Percentiles rank a stretch among this genome's conserved stretches.
These are phyloP conservation scores for Singerocomus rubriflavus DNA, from an alignment of 1,284 basidiomycete genomes.

Conservation along the genomic window DNA sequence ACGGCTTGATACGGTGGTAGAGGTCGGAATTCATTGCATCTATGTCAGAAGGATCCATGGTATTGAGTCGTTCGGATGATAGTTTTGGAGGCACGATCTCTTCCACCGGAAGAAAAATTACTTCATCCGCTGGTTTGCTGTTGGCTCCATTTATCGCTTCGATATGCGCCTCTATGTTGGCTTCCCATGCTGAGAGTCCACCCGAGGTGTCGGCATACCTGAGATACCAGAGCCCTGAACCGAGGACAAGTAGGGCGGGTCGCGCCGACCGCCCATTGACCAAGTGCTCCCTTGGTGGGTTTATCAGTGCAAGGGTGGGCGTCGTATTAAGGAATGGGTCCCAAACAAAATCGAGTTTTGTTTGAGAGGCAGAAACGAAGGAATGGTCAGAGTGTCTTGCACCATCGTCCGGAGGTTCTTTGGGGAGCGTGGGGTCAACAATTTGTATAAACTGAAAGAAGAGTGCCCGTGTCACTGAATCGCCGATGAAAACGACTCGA, in stretches of 20 bases:
- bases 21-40: slow-evolving; percentile 88
- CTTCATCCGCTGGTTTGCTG: slow-evolving; percentile 56
- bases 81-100: slow-evolving; percentile 60
- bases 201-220: slow-evolving; percentile 67
- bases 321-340: slow-evolving; percentile 79
- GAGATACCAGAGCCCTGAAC: slow-evolving; percentile 86
- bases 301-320: slow-evolving; percentile 41
- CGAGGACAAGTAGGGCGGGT: slow-evolving; percentile 73
- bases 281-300: slow-evolving; percentile 18
- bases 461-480: slow-evolving; percentile 76
- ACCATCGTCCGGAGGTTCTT: slow-evolving; percentile 50
- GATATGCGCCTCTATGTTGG: slow-evolving; percentile 64
- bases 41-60: slow-evolving; percentile 73
- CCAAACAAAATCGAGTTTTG: slow-evolving; percentile 71
- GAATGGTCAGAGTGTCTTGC: slow-evolving; percentile 68
- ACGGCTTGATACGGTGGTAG: slow-evolving; percentile 59
- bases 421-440: slow-evolving; percentile 55
- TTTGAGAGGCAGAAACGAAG: slow-evolving; percentile 43
- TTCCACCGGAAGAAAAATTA: slow-evolving; percentile 79
- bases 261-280: slow-evolving; percentile 9
- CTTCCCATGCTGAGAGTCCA: slow-evolving; percentile 75
- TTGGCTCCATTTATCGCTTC: slow-evolving; percentile 41
- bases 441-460: slow-evolving; percentile 72
- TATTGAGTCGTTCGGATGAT: slow-evolving; percentile 56
- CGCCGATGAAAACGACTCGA: slow-evolving; percentile 77